A percentile compares a stretch with the other conserved stretches of the same genome.
phyloP scores from a whole-genome alignment of 164 flowering plant species.

The Tetracentron sinense region DNA sequence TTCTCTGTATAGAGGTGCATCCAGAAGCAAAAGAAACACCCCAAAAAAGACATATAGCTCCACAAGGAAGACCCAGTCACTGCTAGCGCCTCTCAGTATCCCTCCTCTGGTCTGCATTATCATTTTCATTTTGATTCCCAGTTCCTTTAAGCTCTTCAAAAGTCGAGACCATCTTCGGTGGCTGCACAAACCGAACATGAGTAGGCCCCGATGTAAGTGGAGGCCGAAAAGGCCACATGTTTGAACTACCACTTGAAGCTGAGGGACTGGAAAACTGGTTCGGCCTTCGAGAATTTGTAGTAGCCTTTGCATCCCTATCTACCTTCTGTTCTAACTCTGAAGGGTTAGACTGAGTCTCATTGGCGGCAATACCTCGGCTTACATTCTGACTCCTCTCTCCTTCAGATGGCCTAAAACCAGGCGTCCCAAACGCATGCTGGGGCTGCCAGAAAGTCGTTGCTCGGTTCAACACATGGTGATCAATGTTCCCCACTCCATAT shows the following conservation, averaged over 20 bases:
- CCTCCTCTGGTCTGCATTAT: conserved; percentile 17
- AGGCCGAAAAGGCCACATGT: conserved; percentile 40
- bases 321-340: conserved; percentile 28
- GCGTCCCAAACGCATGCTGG: conserved; percentile 29
- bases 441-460: conserved; percentile 38
- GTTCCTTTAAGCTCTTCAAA: conserved; percentile 26
- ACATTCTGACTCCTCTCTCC: conserved; percentile 30
- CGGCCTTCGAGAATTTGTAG: conserved; percentile 15
- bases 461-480: conserved; percentile 14
- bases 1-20: too few relatives aligned
- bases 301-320: conserved; percentile 21
- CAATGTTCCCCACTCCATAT: conserved; percentile 7
- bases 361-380: conserved; percentile 32
- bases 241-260: conserved; percentile 28
- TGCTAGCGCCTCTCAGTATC: conserved; percentile 8
- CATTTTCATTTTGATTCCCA: conserved; percentile 24
- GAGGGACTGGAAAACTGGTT: conserved; percentile 25
- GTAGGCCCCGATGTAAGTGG: conserved; percentile 28
- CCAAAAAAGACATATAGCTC: too few relatives aligned
- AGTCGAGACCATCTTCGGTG: conserved; percentile 27
- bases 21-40: too few relatives aligned
- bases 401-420: conserved; percentile 14
- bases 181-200: conserved; percentile 23
- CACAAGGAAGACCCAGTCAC: too few relatives aligned
- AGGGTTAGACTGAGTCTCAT: conserved; percentile 22